Percentiles rank a stretch among this genome's conserved stretches.
These are phyloP conservation scores for Orychophragmus violaceus DNA, from an alignment of 345 rosid species.

Conservation along the genomic window DNA sequence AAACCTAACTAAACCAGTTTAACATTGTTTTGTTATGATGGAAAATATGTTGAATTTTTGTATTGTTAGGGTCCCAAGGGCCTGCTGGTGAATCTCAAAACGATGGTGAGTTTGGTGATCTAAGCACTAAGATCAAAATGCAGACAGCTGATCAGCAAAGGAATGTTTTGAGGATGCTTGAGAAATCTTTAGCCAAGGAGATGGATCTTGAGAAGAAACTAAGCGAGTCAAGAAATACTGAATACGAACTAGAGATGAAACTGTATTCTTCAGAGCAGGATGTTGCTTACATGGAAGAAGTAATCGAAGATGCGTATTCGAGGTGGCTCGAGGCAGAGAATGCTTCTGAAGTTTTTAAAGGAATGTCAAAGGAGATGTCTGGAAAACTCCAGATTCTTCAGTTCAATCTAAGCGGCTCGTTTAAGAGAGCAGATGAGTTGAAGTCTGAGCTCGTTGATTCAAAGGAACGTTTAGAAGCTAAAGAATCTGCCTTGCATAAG, in stretches of 20 bases:
- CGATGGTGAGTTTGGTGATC: slow-evolving; percentile 36
- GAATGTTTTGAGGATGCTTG: slow-evolving; percentile 75
- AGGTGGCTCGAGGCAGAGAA: slow-evolving; percentile 49
- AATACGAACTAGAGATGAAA: slow-evolving; percentile 49
- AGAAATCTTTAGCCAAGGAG: slow-evolving; percentile 89
- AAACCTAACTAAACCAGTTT: not conserved
- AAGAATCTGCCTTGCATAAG: slow-evolving; percentile 47
- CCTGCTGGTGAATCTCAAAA: slow-evolving; percentile 22
- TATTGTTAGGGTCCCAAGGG: slow-evolving; percentile 43
- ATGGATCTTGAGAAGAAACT: slow-evolving; percentile 80
- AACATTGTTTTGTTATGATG: not conserved
- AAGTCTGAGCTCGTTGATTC: slow-evolving; percentile 44
- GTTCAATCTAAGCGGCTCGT: slow-evolving; percentile 59
- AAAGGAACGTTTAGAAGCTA: slow-evolving; percentile 43
- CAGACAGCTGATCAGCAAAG: slow-evolving; percentile 77
- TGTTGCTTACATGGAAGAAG: slow-evolving; percentile 57
- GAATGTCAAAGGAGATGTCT: slow-evolving; percentile 57
- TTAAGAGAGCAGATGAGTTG: slow-evolving; percentile 48
- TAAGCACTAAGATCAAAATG: slow-evolving; percentile 49
- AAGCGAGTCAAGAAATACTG: slow-evolving; percentile 53
- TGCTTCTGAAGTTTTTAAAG: too few species aligned
- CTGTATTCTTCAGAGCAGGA: slow-evolving; percentile 18
- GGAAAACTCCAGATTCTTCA: slow-evolving; percentile 57
- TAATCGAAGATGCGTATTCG: slow-evolving; percentile 44
- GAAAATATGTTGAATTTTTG: not conserved